Conservation (phyloP, 2,329 filamentous ascomycete species). For the Knoxdaviesia capensis region DNA sequence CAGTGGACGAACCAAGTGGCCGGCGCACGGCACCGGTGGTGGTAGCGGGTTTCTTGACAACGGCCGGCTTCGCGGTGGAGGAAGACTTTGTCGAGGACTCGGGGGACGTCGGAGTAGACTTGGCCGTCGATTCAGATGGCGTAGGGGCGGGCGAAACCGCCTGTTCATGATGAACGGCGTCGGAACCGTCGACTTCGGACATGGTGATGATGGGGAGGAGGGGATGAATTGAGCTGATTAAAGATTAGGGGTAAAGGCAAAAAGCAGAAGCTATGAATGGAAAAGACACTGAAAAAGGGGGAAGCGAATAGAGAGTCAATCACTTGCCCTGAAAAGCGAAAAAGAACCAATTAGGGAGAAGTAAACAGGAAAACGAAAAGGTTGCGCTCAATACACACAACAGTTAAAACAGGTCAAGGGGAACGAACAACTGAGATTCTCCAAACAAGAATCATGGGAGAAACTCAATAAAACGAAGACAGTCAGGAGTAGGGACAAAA, state of each 20-base stretch:
- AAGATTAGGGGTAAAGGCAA: background rate
- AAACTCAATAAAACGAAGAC: background rate
- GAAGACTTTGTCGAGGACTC: slow-evolving; percentile 12
- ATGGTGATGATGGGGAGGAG: slow-evolving; percentile 11
- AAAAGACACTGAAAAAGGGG: slow-evolving; percentile 4
- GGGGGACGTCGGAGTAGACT: slow-evolving; percentile 12
- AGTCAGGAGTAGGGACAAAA: background rate
- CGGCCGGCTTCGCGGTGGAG: slow-evolving; percentile 4
- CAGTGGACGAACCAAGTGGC: slow-evolving; percentile 12
- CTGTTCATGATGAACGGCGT: slow-evolving; percentile 22
- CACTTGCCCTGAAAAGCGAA: background rate
- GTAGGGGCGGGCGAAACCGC: slow-evolving; percentile 14
- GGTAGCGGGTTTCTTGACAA: slow-evolving; percentile 16
- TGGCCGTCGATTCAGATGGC: slow-evolving; percentile 8
- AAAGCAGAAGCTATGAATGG: slow-evolving; percentile 8
- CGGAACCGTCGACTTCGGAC: slow-evolving; percentile 26
- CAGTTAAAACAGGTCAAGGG: no score
- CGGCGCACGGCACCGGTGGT: slow-evolving; percentile 13
- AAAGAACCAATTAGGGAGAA: background rate
- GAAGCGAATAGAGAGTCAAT: background rate
- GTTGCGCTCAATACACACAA: background rate
- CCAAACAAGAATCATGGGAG: background rate
- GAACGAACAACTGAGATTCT: background rate
- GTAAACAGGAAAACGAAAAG: background rate
- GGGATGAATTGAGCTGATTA: background rate